These are phyloP conservation scores for Hortiboletus campestris DNA, from an alignment of 768 basidiomycete genomes.

Conservation along the genomic window DNA sequence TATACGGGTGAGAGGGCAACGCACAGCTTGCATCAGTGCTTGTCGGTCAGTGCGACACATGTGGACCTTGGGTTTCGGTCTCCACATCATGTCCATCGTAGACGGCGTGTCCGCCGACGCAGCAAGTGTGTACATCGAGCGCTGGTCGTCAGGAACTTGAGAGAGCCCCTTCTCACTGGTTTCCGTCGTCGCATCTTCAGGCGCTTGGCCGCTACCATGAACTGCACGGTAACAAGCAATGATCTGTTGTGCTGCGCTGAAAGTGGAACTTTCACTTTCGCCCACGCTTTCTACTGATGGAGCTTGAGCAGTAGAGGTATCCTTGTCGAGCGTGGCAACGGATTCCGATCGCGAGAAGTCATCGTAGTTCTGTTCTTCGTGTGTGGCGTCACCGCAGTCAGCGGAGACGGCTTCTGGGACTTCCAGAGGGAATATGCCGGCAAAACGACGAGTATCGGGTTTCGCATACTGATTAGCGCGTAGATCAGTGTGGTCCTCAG, in stretches of 20 bases:
- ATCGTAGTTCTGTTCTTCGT: conserved; percentile 15
- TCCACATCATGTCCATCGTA: conserved; percentile 32
- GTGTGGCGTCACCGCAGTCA: conserved; percentile 5
- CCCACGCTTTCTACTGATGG: conserved; percentile 1
- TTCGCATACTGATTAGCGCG: not conserved
- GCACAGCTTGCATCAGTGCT: conserved; percentile 40
- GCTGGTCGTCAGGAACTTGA: conserved; percentile 21
- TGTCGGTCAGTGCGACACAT: conserved; percentile 36
- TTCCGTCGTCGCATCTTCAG: not conserved
- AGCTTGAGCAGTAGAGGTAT: not conserved
- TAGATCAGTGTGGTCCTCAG: not conserved
- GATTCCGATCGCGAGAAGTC: conserved; percentile 12
- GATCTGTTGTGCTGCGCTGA: conserved; percentile 25
- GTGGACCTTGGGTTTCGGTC: conserved; percentile 32
- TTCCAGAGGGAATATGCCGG: conserved; percentile 18
- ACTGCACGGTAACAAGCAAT: conserved; percentile 19
- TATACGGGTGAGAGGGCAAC: conserved; percentile 18
- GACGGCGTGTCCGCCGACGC: conserved; percentile 9
- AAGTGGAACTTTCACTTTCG: conserved; percentile 1
- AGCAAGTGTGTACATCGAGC: conserved; percentile 27
- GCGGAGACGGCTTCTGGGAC: conserved; percentile 1
- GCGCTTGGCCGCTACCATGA: not conserved
- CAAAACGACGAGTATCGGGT: conserved; percentile 30
- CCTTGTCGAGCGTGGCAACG: not conserved
- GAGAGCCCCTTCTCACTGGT: conserved; percentile 17